Percentiles rank a stretch among this genome's conserved stretches.
These are phyloP conservation scores for Pseudogymnoascus sp. DNA, from an alignment of 2,329 filamentous ascomycete genomes.

Conservation along the genomic window DNA sequence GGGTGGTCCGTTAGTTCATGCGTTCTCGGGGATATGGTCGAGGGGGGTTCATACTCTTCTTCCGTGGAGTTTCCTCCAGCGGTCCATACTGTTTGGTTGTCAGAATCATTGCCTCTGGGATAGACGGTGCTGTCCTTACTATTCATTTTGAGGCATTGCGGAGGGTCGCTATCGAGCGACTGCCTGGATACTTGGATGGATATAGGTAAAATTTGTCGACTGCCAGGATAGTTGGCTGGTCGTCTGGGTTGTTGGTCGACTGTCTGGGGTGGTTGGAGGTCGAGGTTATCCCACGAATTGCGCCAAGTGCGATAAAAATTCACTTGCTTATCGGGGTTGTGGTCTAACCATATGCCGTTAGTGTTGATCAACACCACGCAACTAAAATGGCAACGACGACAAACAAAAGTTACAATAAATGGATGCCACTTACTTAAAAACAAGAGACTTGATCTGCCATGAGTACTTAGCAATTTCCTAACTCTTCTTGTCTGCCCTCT, in stretches of 20 bases:
- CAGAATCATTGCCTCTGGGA: neutral
- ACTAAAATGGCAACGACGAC: neutral
- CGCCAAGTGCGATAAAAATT: slow-evolving; percentile 10
- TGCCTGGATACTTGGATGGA: neutral
- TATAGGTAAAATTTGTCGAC: neutral
- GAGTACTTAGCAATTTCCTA: neutral
- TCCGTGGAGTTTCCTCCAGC: slow-evolving; percentile 11
- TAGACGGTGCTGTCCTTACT: neutral
- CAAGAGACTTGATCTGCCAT: neutral
- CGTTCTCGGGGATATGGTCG: neutral
- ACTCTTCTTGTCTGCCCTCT: neutral
- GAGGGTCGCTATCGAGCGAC: slow-evolving; percentile 3
- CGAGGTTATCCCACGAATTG: slow-evolving; percentile 9
- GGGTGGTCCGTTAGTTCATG: slow-evolving; percentile 24
- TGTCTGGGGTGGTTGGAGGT: slow-evolving; percentile 6
- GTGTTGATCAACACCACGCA: neutral
- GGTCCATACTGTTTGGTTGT: slow-evolving; percentile 10
- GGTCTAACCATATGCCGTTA: neutral
- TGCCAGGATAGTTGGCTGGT: neutral
- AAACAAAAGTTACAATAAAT: neutral
- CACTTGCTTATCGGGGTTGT: neutral
- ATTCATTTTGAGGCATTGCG: slow-evolving; percentile 8
- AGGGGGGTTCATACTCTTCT: neutral
- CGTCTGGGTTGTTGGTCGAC: neutral
- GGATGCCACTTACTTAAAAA: no score